Evolutionary conservation across 2,329 filamentous ascomycete genomes (phyloP).

Genomic region (Colletotrichum ledebouriae): DNA sequence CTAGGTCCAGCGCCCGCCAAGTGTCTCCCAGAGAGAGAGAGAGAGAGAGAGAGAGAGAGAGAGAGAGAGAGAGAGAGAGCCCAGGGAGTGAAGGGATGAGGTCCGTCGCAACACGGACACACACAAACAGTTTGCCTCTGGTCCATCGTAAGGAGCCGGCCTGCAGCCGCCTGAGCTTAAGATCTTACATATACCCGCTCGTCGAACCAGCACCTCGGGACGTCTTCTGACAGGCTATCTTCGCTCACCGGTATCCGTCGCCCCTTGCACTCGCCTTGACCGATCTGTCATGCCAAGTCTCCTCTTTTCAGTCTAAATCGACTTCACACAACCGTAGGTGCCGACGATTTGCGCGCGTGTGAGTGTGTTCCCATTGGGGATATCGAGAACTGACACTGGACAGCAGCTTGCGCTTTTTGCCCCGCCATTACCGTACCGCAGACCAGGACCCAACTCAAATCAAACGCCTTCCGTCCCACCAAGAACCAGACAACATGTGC

Average conservation of each 20-base stretch:
- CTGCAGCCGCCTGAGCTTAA: constrained; percentile 35
- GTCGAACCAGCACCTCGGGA: constrained; percentile 38
- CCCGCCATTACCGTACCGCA: neutral
- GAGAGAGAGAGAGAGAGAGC: constrained; percentile 4
- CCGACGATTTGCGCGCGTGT: neutral
- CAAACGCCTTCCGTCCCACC: too few species aligned
- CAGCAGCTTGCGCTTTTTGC: neutral
- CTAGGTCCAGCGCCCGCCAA: constrained; percentile 18
- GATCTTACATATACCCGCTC: constrained; percentile 42
- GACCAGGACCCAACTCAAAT: neutral
- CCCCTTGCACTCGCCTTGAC: constrained; percentile 39
- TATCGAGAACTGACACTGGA: constrained; percentile 2
- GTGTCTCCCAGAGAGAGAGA: constrained; percentile 15
- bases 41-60: too few species aligned
- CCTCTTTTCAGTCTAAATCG: constrained; percentile 25
- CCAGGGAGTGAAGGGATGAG: neutral
- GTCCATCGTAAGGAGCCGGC: constrained; percentile 11
- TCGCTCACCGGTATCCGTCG: constrained; percentile 37
- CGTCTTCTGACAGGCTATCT: constrained; percentile 36
- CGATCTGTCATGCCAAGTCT: constrained; percentile 39
- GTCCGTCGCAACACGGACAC: neutral
- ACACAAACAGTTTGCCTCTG: neutral
- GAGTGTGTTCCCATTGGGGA: neutral
- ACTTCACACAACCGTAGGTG: constrained; percentile 32
- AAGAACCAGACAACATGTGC: constrained; percentile 33